These are phyloP conservation scores for Podospora comata DNA, from an alignment of 495 filamentous ascomycete genomes.

Conservation along the genomic window DNA sequence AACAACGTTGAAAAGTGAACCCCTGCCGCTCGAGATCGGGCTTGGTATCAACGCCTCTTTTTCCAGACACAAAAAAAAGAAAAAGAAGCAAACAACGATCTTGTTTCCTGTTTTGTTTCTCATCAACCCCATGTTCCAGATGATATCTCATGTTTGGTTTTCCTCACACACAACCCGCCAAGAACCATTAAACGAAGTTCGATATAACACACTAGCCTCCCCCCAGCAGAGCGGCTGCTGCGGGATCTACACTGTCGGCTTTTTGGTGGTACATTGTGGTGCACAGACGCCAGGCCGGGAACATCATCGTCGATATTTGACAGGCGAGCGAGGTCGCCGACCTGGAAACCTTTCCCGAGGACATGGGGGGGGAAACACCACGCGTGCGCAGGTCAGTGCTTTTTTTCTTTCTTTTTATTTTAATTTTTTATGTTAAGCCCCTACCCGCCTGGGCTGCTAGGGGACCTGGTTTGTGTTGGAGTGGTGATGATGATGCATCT, in stretches of 20 bases:
- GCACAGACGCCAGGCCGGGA: neutral
- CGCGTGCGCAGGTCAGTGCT: neutral
- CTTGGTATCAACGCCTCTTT: neutral
- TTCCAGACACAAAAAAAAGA: neutral
- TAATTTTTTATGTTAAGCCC: neutral
- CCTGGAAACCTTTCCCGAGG: slow-evolving; percentile 17
- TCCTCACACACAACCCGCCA: neutral
- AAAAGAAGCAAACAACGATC: neutral
- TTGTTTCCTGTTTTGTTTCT: neutral
- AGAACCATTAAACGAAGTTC: slow-evolving; percentile 4
- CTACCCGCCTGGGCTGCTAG: neutral
- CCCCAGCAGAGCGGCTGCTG: slow-evolving; percentile 4
- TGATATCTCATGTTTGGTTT: neutral
- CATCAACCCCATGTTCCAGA: neutral
- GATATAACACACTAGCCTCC: neutral
- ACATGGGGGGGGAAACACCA: neutral
- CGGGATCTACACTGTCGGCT: slow-evolving; percentile 25
- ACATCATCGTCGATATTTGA: slow-evolving; percentile 5
- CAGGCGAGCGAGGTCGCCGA: slow-evolving; percentile 26
- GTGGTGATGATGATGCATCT: neutral
- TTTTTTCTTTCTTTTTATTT: neutral
- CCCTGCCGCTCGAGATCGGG: neutral
- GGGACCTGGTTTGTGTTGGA: too few relatives aligned
- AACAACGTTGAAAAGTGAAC: neutral
- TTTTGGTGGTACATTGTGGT: neutral